Conservation (phyloP, 2,329 filamentous ascomycete species). For the Paecilomyces niveus region DNA sequence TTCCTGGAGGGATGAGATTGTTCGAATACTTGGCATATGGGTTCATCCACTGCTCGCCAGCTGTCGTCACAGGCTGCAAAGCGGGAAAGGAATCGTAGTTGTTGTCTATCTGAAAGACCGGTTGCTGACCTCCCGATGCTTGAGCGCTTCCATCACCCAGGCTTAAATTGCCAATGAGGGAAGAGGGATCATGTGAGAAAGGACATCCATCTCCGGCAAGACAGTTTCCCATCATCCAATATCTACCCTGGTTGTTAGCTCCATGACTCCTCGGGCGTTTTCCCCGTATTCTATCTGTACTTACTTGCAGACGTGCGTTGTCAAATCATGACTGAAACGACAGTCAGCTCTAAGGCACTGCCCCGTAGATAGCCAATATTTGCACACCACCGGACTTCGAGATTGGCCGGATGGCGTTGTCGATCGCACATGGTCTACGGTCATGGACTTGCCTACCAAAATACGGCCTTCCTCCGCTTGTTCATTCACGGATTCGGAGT, state of each 20-base stretch:
- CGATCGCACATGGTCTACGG: slow-evolving; percentile 62
- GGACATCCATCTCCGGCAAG: slow-evolving; percentile 89
- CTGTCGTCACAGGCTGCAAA: slow-evolving; percentile 54
- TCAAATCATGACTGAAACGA: slow-evolving; percentile 92
- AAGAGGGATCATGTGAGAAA: slow-evolving; percentile 91
- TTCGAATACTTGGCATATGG: slow-evolving; percentile 42
- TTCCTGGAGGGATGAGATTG: slow-evolving; percentile 39
- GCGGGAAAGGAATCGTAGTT: slow-evolving; percentile 73
- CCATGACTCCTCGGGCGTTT: not conserved
- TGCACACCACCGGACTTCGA: slow-evolving; percentile 87
- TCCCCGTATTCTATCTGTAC: slow-evolving; percentile 31
- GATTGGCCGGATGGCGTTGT: slow-evolving; percentile 68
- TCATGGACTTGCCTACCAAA: slow-evolving; percentile 85
- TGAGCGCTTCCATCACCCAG: slow-evolving; percentile 50
- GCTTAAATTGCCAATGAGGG: slow-evolving; percentile 73
- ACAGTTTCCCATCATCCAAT: slow-evolving; percentile 94
- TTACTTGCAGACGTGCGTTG: slow-evolving; percentile 96
- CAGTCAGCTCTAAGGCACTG: slow-evolving; percentile 93
- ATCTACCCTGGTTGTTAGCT: slow-evolving; percentile 31
- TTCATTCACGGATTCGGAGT: slow-evolving; percentile 42
- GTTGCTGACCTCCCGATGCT: slow-evolving; percentile 53
- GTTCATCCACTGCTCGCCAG: slow-evolving; percentile 52
- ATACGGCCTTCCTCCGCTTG: slow-evolving; percentile 56
- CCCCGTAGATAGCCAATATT: slow-evolving; percentile 94
- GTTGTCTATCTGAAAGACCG: slow-evolving; percentile 73